These are phyloP conservation scores for Betula pendula DNA, from an alignment of 306 rosid species.

Conservation along the genomic window DNA sequence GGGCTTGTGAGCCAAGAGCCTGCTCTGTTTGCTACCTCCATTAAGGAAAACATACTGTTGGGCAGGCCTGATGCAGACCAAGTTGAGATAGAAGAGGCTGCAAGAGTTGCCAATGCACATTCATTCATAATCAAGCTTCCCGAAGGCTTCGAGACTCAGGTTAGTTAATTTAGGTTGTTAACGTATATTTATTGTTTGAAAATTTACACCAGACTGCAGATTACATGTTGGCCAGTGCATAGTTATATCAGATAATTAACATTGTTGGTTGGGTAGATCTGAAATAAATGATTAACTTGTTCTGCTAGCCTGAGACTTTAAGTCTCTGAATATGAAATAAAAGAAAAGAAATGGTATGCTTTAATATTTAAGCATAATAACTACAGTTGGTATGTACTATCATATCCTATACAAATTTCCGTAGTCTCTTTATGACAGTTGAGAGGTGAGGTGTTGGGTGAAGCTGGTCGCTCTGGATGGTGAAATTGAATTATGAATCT, in stretches of 20 bases:
- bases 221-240: not conserved
- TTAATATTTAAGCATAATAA: constrained; percentile 8
- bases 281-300: constrained; percentile 8
- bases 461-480: constrained; percentile 25
- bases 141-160: constrained; percentile 92
- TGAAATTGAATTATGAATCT: constrained; percentile 39
- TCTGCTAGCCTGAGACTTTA: constrained; percentile 13
- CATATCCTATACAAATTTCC: constrained; percentile 13
- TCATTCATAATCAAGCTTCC: constrained; percentile 94
- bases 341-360: not conserved
- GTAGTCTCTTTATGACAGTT: constrained; percentile 20
- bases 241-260: constrained; percentile 19
- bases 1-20: constrained; percentile 99
- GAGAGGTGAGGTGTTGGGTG: constrained; percentile 8
- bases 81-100: constrained; percentile 95
- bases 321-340: not conserved
- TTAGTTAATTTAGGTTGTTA: constrained; percentile 32
- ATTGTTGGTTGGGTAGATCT: constrained; percentile 26
- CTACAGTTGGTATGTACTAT: constrained; percentile 6
- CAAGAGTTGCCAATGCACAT: constrained; percentile 96
- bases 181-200: not conserved
- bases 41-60: constrained; percentile 82
- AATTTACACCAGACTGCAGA: constrained; percentile 2
- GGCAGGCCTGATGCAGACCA: constrained; percentile 93
- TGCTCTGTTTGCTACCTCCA: constrained; percentile 93